Evolutionary conservation across 805 yeast species (phyloP).

Genomic region (Kodamaea neixiangensis): DNA sequence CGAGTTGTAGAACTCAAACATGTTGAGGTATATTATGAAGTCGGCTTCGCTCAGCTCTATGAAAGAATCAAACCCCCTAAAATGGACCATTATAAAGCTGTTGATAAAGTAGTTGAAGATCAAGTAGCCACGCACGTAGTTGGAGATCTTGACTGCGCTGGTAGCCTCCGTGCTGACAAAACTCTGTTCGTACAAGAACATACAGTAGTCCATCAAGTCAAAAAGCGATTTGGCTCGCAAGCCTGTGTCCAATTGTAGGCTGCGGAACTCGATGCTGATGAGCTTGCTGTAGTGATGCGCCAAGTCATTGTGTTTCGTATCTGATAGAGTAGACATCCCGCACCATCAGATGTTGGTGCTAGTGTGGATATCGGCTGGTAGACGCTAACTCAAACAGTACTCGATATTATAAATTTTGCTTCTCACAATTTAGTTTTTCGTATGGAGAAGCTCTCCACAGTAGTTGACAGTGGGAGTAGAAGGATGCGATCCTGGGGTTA

Average conservation of each 20-base stretch:
- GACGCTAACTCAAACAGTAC: not conserved
- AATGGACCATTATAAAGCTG: slow-evolving; percentile 44
- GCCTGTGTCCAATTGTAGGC: slow-evolving; percentile 34
- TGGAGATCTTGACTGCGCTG: slow-evolving; percentile 6
- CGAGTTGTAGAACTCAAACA: slow-evolving; percentile 41
- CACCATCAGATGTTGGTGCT: not conserved
- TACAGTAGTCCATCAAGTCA: slow-evolving; percentile 45
- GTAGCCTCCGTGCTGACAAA: slow-evolving; percentile 5
- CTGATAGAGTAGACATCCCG: slow-evolving; percentile 1
- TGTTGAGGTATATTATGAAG: slow-evolving; percentile 43
- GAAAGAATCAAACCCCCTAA: slow-evolving; percentile 43
- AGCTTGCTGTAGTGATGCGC: slow-evolving; percentile 24
- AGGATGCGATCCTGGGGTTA: no score
- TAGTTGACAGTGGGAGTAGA: not conserved
- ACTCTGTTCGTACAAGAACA: slow-evolving; percentile 37
- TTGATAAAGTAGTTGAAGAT: slow-evolving; percentile 45
- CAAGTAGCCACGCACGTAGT: slow-evolving; percentile 39
- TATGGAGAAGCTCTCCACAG: not conserved
- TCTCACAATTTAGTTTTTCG: not conserved
- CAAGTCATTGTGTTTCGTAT: slow-evolving; percentile 6
- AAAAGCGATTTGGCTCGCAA: slow-evolving; percentile 36
- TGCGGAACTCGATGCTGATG: slow-evolving; percentile 38
- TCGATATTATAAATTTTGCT: no score
- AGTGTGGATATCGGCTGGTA: not conserved
- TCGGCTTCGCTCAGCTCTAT: slow-evolving; percentile 38